Percentiles rank a stretch among this genome's conserved stretches.
Conservation (phyloP, 345 rosid species). For the Populus ilicifolia region DNA sequence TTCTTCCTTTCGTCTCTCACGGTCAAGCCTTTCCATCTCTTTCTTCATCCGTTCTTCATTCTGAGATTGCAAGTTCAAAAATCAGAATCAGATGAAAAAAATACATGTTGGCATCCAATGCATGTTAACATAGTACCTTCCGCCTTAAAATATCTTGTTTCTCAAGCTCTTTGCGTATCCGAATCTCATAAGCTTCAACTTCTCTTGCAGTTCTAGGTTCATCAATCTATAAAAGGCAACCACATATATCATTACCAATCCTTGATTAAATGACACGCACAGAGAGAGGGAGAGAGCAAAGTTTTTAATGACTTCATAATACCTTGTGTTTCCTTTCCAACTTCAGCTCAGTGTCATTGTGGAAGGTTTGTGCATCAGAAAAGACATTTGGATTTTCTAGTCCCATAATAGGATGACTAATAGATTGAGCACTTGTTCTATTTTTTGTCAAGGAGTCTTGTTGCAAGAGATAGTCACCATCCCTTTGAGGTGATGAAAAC, state of each 20-base stretch:
- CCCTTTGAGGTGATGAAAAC: slow-evolving; percentile 49
- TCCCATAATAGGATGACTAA: slow-evolving; percentile 31
- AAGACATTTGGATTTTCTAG: slow-evolving; percentile 38
- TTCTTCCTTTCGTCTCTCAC: slow-evolving; percentile 95
- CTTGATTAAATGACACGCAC: neutral
- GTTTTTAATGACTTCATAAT: neutral
- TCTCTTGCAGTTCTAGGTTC: slow-evolving; percentile 65
- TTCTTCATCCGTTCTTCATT: slow-evolving; percentile 79
- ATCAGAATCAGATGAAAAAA: slow-evolving; percentile 17
- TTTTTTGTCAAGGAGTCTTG: slow-evolving; percentile 43
- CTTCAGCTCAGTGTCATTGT: slow-evolving; percentile 35
- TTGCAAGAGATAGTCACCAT: slow-evolving; percentile 46
- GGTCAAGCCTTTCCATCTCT: slow-evolving; percentile 89
- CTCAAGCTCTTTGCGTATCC: slow-evolving; percentile 73
- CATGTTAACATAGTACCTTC: slow-evolving; percentile 45
- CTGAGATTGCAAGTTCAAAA: slow-evolving; percentile 38
- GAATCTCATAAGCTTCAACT: slow-evolving; percentile 61
- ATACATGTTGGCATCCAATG: too few relatives aligned
- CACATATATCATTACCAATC: slow-evolving; percentile 11
- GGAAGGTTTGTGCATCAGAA: slow-evolving; percentile 38
- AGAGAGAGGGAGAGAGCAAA: neutral
- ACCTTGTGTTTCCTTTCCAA: slow-evolving; percentile 62
- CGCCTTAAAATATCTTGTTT: slow-evolving; percentile 62
- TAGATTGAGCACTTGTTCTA: slow-evolving; percentile 36
- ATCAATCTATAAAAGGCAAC: slow-evolving; percentile 50